Base-by-base conservation (phyloP, 257 asterid genomes). In the Solanum chilense region DNA sequence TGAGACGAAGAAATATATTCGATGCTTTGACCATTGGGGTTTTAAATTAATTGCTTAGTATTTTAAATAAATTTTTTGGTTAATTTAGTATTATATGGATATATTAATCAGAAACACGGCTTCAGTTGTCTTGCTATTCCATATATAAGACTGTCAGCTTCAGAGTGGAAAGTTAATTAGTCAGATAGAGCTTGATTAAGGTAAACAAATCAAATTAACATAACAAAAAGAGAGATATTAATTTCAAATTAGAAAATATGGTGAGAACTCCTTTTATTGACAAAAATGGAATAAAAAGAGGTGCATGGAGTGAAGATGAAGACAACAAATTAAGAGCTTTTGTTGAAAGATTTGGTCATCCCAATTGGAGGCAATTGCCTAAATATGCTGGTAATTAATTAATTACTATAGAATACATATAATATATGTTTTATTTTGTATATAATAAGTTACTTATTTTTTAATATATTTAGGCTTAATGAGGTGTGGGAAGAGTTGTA, bases 401-500 rank as follows among this genome's bases (percentile, higher is more conserved):
- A 60, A 60, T 60, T 60, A 21, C 13, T 60, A 49, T 15, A 31
- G 2, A 31, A 31, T 2, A 31, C 13, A 21, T 58, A 58, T 13
- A 21, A 3, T 60, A 52, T 52, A 9, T 21, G 27, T 9, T 60
- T 60, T 21, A 58, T 21, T 60, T 60, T 60, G 12, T 60, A 9
- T 21, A 21, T 9, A 21, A 60, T 21, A 60, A 60, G 27, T 23
- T 21, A 33, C 16, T 82, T 70, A 18, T 21, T 35, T 21, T 71
- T 71, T 21, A 37, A 16, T 31, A 31, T 70, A 3, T 70, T 70
- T 39, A 70, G 77, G 77, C 7, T 12, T 70, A 64, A 80, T 90
- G 49, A 92, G 95, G 87, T 89, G 95, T n/a, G 95, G 95, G 21
- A 94, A 94, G 90, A 93, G 95, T 82, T 93, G 95, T 86, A 89